A percentile compares a stretch with the other conserved stretches of the same genome.
These are phyloP conservation scores for Apium graveolens DNA, from an alignment of 129 eudicot genomes.

Conservation along the genomic window DNA sequence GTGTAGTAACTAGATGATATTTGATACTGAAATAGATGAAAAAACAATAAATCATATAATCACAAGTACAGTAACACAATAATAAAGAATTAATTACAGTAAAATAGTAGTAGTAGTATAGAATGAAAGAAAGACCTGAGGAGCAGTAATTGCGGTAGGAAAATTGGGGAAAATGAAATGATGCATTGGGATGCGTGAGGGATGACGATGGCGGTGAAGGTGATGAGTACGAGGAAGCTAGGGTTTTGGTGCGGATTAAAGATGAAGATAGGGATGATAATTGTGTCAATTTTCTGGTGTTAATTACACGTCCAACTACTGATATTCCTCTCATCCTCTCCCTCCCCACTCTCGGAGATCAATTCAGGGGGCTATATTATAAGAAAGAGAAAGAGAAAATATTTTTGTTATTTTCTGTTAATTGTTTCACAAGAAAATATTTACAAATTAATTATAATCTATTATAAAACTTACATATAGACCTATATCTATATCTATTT, in stretches of 20 bases:
- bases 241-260: constrained; percentile 2
- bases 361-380: background rate
- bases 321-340: constrained; percentile 15
- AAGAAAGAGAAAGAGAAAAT: too few relatives aligned
- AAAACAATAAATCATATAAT: background rate
- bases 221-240: background rate
- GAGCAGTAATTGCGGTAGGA: constrained; percentile 22
- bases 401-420: too few relatives aligned
- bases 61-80: too few relatives aligned
- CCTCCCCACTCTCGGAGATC: background rate
- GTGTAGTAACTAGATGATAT: background rate
- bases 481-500: too few relatives aligned
- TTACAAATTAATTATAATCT: too few relatives aligned
- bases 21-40: background rate
- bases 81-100: too few relatives aligned
- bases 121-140: background rate
- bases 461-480: too few relatives aligned
- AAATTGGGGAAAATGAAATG: constrained; percentile 22
- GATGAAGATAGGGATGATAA: background rate
- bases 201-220: background rate
- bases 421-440: background rate
- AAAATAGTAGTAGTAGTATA: too few relatives aligned
- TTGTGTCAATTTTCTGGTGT: background rate
- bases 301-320: background rate
- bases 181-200: constrained; percentile 6